Evolutionary conservation across 2,329 filamentous ascomycete species (phyloP).

Genomic region (Aspergillus sp.): DNA sequence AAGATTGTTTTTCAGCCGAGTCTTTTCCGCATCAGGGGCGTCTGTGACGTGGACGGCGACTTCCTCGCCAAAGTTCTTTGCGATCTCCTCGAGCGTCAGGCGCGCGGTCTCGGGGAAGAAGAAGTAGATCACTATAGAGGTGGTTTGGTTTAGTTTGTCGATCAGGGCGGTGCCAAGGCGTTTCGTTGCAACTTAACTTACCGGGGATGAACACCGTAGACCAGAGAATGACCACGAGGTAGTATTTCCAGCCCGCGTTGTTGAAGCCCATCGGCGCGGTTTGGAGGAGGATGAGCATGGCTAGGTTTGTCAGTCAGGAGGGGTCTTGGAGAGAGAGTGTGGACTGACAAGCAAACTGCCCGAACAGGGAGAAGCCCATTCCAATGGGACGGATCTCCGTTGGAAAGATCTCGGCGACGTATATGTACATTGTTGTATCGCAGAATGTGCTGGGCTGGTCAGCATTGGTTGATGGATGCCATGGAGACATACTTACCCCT

Average conservation of each 20-base stretch:
- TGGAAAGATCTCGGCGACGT: conserved; percentile 39
- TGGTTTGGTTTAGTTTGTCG: no score
- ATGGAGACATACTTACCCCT: conserved; percentile 35
- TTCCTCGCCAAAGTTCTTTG: conserved; percentile 42
- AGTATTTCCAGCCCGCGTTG: conserved; percentile 43
- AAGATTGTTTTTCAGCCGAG: conserved; percentile 2
- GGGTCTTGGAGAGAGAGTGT: neutral
- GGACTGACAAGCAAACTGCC: conserved; percentile 35
- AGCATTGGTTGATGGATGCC: conserved; percentile 1
- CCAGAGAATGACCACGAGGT: conserved; percentile 40
- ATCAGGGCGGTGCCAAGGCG: no score
- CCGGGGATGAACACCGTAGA: conserved; percentile 33
- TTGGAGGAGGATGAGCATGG: conserved; percentile 42
- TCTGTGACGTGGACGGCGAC: conserved; percentile 40
- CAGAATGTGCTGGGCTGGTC: conserved; percentile 30
- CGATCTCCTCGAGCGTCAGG: conserved; percentile 39
- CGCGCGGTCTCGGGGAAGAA: conserved; percentile 37
- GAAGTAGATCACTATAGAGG: conserved; percentile 32
- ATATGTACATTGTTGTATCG: conserved; percentile 41
- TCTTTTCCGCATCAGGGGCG: conserved; percentile 32
- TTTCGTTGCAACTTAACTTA: no score
- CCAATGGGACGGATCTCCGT: conserved; percentile 44
- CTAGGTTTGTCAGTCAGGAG: conserved; percentile 9
- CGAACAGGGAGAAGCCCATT: conserved; percentile 44
- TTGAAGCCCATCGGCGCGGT: conserved; percentile 38